A percentile compares a stretch with the other conserved stretches of the same genome.
Conservation (phyloP, 2,329 filamentous ascomycete species). For the Colletotrichum cereale region DNA sequence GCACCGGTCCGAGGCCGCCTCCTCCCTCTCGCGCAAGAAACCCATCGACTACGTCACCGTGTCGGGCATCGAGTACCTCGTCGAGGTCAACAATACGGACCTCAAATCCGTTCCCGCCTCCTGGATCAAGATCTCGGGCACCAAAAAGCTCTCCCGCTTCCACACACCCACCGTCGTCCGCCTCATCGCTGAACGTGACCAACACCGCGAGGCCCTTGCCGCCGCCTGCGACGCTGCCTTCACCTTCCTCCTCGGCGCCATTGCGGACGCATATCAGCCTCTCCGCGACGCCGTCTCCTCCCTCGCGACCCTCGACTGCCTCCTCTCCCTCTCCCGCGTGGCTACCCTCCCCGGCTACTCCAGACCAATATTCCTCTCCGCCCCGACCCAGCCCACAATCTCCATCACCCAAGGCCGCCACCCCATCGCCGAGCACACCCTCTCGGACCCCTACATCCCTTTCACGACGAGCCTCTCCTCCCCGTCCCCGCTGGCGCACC, state of each 20-base stretch:
- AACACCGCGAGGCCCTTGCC: slow-evolving; percentile 92
- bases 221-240: slow-evolving; percentile 93
- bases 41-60: slow-evolving; percentile 85
- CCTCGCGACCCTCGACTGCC: slow-evolving; percentile 88
- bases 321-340: slow-evolving; percentile 86
- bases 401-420: slow-evolving; percentile 83
- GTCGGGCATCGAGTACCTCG: slow-evolving; percentile 91
- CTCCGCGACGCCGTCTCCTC: slow-evolving; percentile 90
- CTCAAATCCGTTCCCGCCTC: slow-evolving; percentile 92
- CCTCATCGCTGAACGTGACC: slow-evolving; percentile 88
- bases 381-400: slow-evolving; percentile 75
- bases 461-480: slow-evolving; percentile 84
- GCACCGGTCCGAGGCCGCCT: slow-evolving; percentile 78
- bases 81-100: slow-evolving; percentile 87
- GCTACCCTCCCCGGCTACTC: slow-evolving; percentile 89
- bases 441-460: slow-evolving; percentile 89
- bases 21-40: slow-evolving; percentile 76
- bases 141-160: slow-evolving; percentile 91
- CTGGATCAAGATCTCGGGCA: slow-evolving; percentile 95
- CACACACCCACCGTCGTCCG: slow-evolving; percentile 92
- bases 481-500: slow-evolving; percentile 76
- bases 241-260: slow-evolving; percentile 74
- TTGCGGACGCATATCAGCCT: slow-evolving; percentile 84
- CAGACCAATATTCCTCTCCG: slow-evolving; percentile 76
- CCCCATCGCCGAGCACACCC: slow-evolving; percentile 93